A percentile compares a stretch with the other conserved stretches of the same genome.
Evolutionary conservation across 768 basidiomycete species (phyloP).

Genomic region (Erythrobasidium yunnanense): DNA sequence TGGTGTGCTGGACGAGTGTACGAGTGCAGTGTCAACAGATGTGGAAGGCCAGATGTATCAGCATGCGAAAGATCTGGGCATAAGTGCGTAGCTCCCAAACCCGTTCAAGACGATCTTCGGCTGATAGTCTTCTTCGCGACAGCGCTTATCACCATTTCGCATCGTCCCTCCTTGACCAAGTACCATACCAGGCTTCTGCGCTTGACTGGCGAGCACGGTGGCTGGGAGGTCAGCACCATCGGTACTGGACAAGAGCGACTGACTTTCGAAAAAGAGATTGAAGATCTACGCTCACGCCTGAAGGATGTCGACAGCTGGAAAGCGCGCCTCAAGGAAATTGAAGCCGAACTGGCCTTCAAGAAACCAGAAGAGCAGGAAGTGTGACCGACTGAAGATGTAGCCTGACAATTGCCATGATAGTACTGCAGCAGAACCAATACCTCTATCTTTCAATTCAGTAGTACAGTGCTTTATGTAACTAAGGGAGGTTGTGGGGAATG

Average conservation of each 20-base stretch:
- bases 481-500: no score
- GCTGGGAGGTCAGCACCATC: slow-evolving; percentile 61
- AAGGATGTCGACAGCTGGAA: slow-evolving; percentile 67
- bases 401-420: no score
- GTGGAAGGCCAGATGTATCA: slow-evolving; percentile 95
- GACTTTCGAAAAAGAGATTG: slow-evolving; percentile 66
- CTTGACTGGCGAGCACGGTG: slow-evolving; percentile 59
- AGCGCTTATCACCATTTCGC: slow-evolving; percentile 77
- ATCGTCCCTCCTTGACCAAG: slow-evolving; percentile 72
- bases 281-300: slow-evolving; percentile 54
- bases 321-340: slow-evolving; percentile 42
- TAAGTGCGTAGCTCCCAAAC: slow-evolving; percentile 48
- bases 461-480: no score
- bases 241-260: slow-evolving; percentile 60
- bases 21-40: slow-evolving; percentile 87
- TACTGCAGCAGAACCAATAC: no score
- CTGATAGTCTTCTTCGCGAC: background rate
- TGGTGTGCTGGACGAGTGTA: slow-evolving; percentile 83
- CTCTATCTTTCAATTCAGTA: no score
- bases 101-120: background rate
- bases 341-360: slow-evolving; percentile 31
- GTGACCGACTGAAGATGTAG: no score
- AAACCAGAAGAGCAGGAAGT: background rate
- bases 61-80: slow-evolving; percentile 72
- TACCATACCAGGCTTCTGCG: slow-evolving; percentile 82